Conservation (phyloP, 2,329 filamentous ascomycete species). For the Meredithiella fracta region DNA sequence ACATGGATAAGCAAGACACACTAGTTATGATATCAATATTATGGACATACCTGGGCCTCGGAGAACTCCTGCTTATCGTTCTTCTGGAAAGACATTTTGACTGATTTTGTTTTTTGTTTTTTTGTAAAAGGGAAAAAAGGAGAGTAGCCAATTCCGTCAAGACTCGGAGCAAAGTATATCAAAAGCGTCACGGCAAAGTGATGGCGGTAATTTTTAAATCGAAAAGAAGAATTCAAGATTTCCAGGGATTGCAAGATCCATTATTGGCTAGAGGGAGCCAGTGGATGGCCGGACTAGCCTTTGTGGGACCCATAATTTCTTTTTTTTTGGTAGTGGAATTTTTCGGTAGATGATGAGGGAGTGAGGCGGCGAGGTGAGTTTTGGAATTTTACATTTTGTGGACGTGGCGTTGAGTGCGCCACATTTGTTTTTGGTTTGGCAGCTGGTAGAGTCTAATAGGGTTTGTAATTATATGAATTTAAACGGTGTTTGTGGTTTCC, state of each 20-base stretch:
- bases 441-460: too few species aligned
- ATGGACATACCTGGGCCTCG: constrained; percentile 58
- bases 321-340: background rate
- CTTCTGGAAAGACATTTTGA: constrained; percentile 88
- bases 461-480: too few species aligned
- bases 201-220: constrained; percentile 38
- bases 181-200: constrained; percentile 57
- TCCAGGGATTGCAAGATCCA: background rate
- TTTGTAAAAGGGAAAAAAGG: constrained; percentile 8
- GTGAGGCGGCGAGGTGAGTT: background rate
- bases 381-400: background rate
- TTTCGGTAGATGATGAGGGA: background rate
- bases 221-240: background rate
- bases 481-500: too few species aligned
- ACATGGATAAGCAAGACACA: background rate
- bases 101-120: background rate
- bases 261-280: background rate
- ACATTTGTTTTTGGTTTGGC: background rate
- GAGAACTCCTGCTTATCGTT: constrained; percentile 71
- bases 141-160: constrained; percentile 39
- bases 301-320: background rate
- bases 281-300: background rate
- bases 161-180: constrained; percentile 51
- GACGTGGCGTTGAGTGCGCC: background rate
- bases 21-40: background rate